phyloP scores from a whole-genome alignment of 2,329 filamentous ascomycete species.

The Onygenales sp. region DNA sequence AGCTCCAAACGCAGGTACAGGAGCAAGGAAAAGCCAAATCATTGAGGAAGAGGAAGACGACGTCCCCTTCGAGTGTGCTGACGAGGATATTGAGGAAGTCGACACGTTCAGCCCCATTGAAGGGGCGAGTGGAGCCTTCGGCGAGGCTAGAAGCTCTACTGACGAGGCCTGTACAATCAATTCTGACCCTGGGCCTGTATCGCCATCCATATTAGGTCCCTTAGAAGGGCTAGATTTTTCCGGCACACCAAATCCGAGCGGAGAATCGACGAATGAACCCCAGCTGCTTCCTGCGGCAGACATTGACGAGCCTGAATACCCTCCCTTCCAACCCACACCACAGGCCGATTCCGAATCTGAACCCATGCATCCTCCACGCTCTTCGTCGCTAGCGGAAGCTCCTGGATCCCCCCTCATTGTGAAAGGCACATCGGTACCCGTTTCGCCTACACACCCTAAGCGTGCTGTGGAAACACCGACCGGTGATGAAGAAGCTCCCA shows the following conservation, averaged over 20 bases:
- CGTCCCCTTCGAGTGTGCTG: constrained; percentile 12
- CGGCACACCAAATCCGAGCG: background rate
- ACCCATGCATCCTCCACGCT: constrained; percentile 24
- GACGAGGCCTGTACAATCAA: constrained; percentile 11
- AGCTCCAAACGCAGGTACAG: constrained; percentile 16
- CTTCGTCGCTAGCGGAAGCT: constrained; percentile 23
- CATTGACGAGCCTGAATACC: constrained; percentile 14
- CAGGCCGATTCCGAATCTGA: constrained; percentile 20
- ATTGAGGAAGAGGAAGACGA: constrained; percentile 37
- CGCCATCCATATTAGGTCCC: background rate
- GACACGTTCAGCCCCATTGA: constrained; percentile 29
- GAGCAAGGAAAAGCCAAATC: constrained; percentile 30
- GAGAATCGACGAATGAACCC: constrained; percentile 1
- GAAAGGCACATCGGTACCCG: background rate
- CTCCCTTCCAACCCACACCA: constrained; percentile 22
- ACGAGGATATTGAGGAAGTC: constrained; percentile 32
- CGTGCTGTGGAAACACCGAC: background rate
- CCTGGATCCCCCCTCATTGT: background rate
- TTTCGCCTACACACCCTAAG: background rate
- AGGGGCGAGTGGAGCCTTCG: constrained; percentile 11
- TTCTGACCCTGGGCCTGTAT: background rate
- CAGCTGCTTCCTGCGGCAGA: constrained; percentile 11
- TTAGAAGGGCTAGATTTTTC: background rate
- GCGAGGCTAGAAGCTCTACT: constrained; percentile 15
- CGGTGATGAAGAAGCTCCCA: background rate